Conservation (phyloP, 805 yeast species). For the Hanseniaspora lindneri region DNA sequence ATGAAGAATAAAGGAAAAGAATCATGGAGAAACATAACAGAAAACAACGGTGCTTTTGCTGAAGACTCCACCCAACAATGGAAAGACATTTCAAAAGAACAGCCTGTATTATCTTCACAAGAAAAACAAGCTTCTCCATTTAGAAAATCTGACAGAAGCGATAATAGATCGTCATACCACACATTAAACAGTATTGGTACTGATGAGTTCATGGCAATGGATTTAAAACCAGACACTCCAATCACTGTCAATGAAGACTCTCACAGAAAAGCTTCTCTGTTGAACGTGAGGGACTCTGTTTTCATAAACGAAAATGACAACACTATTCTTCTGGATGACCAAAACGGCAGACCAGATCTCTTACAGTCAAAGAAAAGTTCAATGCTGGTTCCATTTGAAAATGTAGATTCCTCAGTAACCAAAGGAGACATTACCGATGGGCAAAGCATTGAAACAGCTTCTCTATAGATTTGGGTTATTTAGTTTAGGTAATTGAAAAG, state of each 20-base stretch:
- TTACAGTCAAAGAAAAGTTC: constrained; percentile 8
- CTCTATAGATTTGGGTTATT: constrained; percentile 4
- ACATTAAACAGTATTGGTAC: constrained; percentile 80
- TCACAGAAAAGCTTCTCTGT: constrained; percentile 31
- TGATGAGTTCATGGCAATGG: constrained; percentile 63
- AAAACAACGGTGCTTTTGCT: too few relatives aligned
- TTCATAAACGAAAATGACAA: constrained; percentile 22
- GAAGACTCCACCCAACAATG: constrained; percentile 9
- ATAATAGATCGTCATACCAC: constrained; percentile 48
- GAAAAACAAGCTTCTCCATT: constrained; percentile 24
- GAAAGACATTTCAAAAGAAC: too few relatives aligned
- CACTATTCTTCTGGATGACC: neutral
- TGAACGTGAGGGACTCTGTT: constrained; percentile 34
- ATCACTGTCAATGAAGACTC: constrained; percentile 52
- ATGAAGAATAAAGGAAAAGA: constrained; percentile 31
- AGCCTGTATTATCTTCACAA: constrained; percentile 6
- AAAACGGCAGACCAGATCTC: constrained; percentile 1
- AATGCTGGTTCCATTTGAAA: constrained; percentile 11
- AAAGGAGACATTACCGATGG: constrained; percentile 14
- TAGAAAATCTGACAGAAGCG: constrained; percentile 28
- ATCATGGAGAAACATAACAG: constrained; percentile 47
- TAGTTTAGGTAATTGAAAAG: too few relatives aligned
- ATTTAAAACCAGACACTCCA: constrained; percentile 26
- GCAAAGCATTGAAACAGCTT: constrained; percentile 14
- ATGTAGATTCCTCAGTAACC: constrained; percentile 12